Base-by-base conservation (phyloP, 192 early-diverging fungal genomes). In the Coemansia sp. region DNA sequence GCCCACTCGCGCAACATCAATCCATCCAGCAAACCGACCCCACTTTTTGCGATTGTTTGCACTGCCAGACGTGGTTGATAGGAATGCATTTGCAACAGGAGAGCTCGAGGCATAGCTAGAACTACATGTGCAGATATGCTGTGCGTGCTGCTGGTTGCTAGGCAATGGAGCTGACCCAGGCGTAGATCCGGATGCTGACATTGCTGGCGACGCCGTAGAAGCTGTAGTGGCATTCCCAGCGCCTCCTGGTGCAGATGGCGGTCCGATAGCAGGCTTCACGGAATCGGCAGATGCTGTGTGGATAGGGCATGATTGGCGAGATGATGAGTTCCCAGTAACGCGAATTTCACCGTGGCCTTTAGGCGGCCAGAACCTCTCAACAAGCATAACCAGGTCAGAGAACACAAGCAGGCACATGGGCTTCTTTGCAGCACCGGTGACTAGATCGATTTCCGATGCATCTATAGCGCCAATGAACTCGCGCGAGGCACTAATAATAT, bases 401-500 rank as follows among this genome's bases (percentile, higher is more conserved):
- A 85, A 85, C 4, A 85, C 75, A 37, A 81, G 74, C 62, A 85
- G 50, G 20, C 70, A 68, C 67, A 85, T 74, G 1, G 78, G 83
- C 46, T 71, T 74, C 56, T 75, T 76, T 55, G 78, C 71, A 22
- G 78, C 65, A 38, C 72, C 70, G 8, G 77, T 85, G 37, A 71
- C 75, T 22, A 85, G 70, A 49, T 85, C 83, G 17, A 77, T 72
- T 43, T 85, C 83, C 5, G 77, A 69, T 0, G 70, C 77, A 48
- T 85, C 83, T 42, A 85, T 67, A 17, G 83, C 78, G 37, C 79
- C 74, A 17, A 85, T 67, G 45, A 85, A 80, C 64, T 74, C 74
- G 14, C 84, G 72, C 44, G 84, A 82, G n/a, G 84, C 84, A 63
- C 79, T 85, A 68, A 85, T 85, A n/a, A 85, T 69, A 51, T 77